Evolutionary conservation across 2,329 filamentous ascomycete genomes (phyloP), one percentile per base, ranked within the genome.

Genomic region (Pyrenophora seminiperda): DNA sequence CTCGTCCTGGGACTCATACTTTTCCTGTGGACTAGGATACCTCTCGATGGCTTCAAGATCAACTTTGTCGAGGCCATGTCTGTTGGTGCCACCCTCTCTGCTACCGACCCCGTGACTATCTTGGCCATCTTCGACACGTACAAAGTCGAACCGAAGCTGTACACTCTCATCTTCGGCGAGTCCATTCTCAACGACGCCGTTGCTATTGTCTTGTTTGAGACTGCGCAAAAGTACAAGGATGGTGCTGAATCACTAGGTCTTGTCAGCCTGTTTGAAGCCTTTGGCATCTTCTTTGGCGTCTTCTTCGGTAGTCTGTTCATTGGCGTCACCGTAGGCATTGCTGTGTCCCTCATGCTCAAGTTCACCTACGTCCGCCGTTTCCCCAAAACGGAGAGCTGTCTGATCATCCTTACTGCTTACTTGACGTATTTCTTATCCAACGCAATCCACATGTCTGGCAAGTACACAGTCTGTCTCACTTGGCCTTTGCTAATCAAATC

Each of bases 81-180:
- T 1, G 91, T 99, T 34, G 94, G 94, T 65, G 94, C 94, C 36
- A 99, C 94, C 0, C 83, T 99, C 24, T 97, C 94, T 2, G 94
- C 94, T 52, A 99, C 94, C 1, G 94, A 99, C 70, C 94, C 94
- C 0, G 93, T 99, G 51, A 99, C 94, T 0, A 97, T 99, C 64
- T 80, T 99, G 45, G 94, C 94, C 71, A 99, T 99, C 63, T 99
- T 99, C 83, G 97, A 97, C 74, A 89, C 94, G 1, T 99, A 97
- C 83, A 97, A 97, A 76, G 94, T 99, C 65, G 94, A 99, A 67
- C 94, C 94, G 2, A 97, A 97, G 76, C 83, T 99, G 14, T 99
- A 99, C 77, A 99, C 94, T 22, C 87, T 99, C 72, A 99, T 99
- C 61, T 99, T 99, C 73, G 94, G 94, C 70, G 94, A 99, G 76